Base-by-base conservation (phyloP, 768 basidiomycete species). In the Naganishia kalamii region DNA sequence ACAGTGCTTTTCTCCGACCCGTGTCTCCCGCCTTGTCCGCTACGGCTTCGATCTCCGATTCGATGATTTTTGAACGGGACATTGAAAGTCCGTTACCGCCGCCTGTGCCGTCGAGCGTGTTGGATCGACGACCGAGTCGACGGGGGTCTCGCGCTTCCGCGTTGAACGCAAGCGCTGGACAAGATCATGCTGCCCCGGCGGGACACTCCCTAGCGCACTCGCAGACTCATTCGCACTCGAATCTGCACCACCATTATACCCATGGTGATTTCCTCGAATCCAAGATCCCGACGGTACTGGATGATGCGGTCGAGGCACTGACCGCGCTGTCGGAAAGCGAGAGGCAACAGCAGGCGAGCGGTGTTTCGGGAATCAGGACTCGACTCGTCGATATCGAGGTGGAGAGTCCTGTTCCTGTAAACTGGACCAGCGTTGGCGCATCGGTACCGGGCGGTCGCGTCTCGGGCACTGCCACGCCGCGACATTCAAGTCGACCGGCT, bases 271-370 rank as follows among this genome's bases (percentile, higher is more conserved):
- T 57, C 25, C 54, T 57, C 15, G 54, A 57, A 23, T 57, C 54
- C 21, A 57, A 73, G 15, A 75, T 77, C 10, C 91, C 91, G 4
- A 88, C 88, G 6, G 91, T 92, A 1, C 82, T 93, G 49, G 89
- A 91, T 70, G 85, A 85, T 65, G 91, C 91, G 2, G 88, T 90
- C 0, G 84, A 86, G 23, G 83, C 90, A 32, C 83, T 92, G 40
- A 69, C 71, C 0, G 67, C 69, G 13, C 13, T 57, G 35, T 41
- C 35, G 4, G 54, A 57, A 25, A 37, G 54, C 35, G 54, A 57
- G 37, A 57, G 40, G 40, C 35, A 41, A 11, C 32, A 27, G 43
- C 46, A 46, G 4, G 60, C 43, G 41, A 27, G 59, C 23, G 60
- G 60, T 7, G 12, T 7, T 3, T 21, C 60, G 17, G 60, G 60